A percentile compares a stretch with the other conserved stretches of the same genome.
Evolutionary conservation across 768 basidiomycete genomes (phyloP).

Genomic region (Boletus sensibilis): DNA sequence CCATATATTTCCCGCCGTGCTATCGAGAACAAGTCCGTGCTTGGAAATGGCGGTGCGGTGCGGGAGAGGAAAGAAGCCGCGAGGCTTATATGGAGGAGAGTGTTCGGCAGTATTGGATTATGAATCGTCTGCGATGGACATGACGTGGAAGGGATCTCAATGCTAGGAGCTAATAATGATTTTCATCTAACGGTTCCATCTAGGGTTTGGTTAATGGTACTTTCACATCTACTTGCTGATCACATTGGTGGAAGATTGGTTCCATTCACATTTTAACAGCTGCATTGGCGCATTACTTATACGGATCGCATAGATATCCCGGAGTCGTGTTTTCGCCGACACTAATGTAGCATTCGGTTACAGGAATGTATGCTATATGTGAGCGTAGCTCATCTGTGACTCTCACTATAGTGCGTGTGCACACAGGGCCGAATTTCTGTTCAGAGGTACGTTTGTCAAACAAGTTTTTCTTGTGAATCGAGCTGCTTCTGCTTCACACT

Average conservation of each 20-base stretch:
- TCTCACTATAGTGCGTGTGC: not conserved
- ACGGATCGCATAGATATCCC: not conserved
- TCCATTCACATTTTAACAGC: not conserved
- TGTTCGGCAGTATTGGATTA: slow-evolving; percentile 30
- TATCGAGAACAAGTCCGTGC: slow-evolving; percentile 89
- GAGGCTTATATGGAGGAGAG: slow-evolving; percentile 28
- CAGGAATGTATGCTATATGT: not conserved
- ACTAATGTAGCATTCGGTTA: not conserved
- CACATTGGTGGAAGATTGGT: not conserved
- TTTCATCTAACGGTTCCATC: not conserved
- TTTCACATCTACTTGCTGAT: not conserved
- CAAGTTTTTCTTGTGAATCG: not conserved
- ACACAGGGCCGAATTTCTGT: not conserved
- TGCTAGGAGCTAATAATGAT: not conserved
- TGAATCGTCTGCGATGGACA: slow-evolving; percentile 8
- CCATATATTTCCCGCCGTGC: slow-evolving; percentile 87
- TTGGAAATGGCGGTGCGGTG: slow-evolving; percentile 68
- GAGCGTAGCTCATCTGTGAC: not conserved
- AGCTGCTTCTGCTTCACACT: not conserved
- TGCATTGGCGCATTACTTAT: not conserved
- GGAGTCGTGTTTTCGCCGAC: not conserved
- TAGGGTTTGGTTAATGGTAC: not conserved
- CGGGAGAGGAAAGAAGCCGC: slow-evolving; percentile 33
- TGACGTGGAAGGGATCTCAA: not conserved
- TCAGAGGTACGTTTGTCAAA: not conserved